These are phyloP conservation scores for Saturnispora silvae DNA, from an alignment of 805 yeast species.

Conservation along the genomic window DNA sequence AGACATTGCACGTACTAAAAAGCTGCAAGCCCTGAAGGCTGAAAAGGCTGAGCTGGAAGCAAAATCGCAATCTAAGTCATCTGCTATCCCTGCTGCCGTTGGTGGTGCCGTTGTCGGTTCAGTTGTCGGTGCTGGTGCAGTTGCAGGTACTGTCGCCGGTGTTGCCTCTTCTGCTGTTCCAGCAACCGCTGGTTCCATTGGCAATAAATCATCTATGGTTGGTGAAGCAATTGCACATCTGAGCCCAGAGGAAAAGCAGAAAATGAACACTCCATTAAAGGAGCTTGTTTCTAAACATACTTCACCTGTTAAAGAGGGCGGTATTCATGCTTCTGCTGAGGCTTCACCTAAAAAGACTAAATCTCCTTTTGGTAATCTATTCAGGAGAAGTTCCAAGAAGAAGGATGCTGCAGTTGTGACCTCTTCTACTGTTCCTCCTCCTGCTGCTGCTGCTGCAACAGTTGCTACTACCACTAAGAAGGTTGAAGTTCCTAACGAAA, in stretches of 20 bases:
- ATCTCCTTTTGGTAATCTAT: slow-evolving; percentile 13
- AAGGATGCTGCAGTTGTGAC: slow-evolving; percentile 10
- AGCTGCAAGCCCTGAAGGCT: slow-evolving; percentile 30
- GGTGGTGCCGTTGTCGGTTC: slow-evolving; percentile 15
- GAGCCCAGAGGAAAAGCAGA: slow-evolving; percentile 20
- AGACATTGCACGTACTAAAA: slow-evolving; percentile 30
- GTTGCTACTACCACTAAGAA: slow-evolving; percentile 1
- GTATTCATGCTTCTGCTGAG: slow-evolving; percentile 33
- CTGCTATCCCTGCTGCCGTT: slow-evolving; percentile 27
- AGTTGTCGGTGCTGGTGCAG: slow-evolving; percentile 11
- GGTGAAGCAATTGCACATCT: slow-evolving; percentile 22
- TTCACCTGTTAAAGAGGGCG: slow-evolving; percentile 25
- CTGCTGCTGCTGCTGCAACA: slow-evolving; percentile 2
- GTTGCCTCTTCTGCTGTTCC: slow-evolving; percentile 15
- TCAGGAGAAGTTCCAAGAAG: slow-evolving; percentile 12
- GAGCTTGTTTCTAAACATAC: slow-evolving; percentile 15
- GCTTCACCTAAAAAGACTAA: no score
- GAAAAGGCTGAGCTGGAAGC: slow-evolving; percentile 25
- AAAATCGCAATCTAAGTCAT: slow-evolving; percentile 27
- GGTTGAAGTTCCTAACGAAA: neutral
- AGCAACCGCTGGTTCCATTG: slow-evolving; percentile 8
- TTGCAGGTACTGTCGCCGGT: slow-evolving; percentile 14
- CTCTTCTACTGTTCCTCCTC: slow-evolving; percentile 9
- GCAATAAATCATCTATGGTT: slow-evolving; percentile 23
- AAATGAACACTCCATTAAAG: slow-evolving; percentile 23